Evolutionary conservation across 2,329 filamentous ascomycete genomes (phyloP).

Genomic region (Diaporthe caulivora): DNA sequence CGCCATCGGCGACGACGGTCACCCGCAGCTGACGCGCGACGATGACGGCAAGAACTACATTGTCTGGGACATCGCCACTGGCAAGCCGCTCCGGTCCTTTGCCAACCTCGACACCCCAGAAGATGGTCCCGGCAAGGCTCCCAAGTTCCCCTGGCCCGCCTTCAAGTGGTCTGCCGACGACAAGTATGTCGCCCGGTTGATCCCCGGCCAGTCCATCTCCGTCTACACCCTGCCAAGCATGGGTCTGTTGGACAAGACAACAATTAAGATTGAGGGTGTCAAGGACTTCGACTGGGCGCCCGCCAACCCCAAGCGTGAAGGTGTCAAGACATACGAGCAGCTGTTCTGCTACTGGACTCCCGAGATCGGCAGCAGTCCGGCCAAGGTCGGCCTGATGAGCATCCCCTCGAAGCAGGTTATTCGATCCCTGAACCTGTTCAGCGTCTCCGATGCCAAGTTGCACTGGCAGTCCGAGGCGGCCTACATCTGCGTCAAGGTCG

Average conservation of each 20-base stretch:
- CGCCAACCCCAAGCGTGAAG: constrained; percentile 82
- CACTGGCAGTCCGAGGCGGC: constrained; percentile 97
- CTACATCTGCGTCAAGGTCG: constrained; percentile 98
- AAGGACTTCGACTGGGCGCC: constrained; percentile 99
- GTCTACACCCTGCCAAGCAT: constrained; percentile 92
- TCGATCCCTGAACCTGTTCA: constrained; percentile 96
- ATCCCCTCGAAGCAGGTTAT: constrained; percentile 95
- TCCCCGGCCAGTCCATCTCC: constrained; percentile 90
- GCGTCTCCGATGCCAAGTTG: constrained; percentile 95
- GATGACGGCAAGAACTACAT: constrained; percentile 99
- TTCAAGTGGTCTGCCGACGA: constrained; percentile 99
- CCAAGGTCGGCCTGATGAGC: constrained; percentile 96
- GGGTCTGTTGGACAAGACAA: constrained; percentile 91
- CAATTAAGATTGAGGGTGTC: constrained; percentile 95
- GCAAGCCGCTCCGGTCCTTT: constrained; percentile 92
- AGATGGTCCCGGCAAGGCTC: constrained; percentile 76
- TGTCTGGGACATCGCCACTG: constrained; percentile 95
- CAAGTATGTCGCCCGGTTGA: constrained; percentile 95
- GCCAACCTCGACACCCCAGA: constrained; percentile 85
- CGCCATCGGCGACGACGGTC: constrained; percentile 87
- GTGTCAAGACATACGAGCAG: constrained; percentile 93
- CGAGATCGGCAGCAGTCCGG: constrained; percentile 96
- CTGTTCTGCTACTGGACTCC: constrained; percentile 99
- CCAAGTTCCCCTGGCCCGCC: constrained; percentile 96
- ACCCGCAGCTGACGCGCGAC: constrained; percentile 86